Percentiles rank a stretch among this genome's conserved stretches.
Conservation (phyloP, 495 filamentous ascomycete species). For the Chlorociboria aeruginascens region DNA sequence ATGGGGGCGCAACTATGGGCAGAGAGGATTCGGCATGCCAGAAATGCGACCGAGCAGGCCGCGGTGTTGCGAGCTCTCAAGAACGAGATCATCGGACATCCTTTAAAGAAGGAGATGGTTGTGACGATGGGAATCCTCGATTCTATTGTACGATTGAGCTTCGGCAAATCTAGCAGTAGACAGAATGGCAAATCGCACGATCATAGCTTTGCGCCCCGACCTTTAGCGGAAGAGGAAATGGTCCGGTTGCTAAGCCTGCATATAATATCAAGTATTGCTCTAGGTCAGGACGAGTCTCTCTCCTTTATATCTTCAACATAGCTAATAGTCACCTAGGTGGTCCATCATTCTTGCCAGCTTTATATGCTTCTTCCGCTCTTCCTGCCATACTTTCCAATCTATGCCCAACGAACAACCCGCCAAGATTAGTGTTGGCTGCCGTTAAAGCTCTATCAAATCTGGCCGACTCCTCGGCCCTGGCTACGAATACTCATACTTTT, state of each 20-base stretch:
- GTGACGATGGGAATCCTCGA: conserved; percentile 57
- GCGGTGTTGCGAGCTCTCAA: conserved; percentile 61
- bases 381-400: conserved; percentile 55
- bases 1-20: conserved; percentile 25
- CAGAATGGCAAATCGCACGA: conserved; percentile 26
- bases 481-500: conserved; percentile 20
- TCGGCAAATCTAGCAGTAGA: conserved; percentile 21
- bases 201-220: conserved; percentile 15
- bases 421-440: conserved; percentile 55
- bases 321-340: conserved; percentile 47
- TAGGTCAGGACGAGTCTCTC: conserved; percentile 44
- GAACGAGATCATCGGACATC: conserved; percentile 82
- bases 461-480: conserved; percentile 47
- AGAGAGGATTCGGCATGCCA: conserved; percentile 47
- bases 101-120: conserved; percentile 71
- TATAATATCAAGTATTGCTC: conserved; percentile 69
- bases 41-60: conserved; percentile 47
- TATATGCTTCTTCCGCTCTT: conserved; percentile 55
- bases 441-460: conserved; percentile 65
- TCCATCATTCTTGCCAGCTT: conserved; percentile 59
- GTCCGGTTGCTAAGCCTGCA: conserved; percentile 68
- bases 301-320: conserved; percentile 3
- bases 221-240: conserved; percentile 42
- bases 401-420: conserved; percentile 49
- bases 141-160: conserved; percentile 46